Evolutionary conservation across 495 filamentous ascomycete genomes (phyloP), one percentile per base, ranked within the genome.

Genomic region (Aspergillus heteromorphus): DNA sequence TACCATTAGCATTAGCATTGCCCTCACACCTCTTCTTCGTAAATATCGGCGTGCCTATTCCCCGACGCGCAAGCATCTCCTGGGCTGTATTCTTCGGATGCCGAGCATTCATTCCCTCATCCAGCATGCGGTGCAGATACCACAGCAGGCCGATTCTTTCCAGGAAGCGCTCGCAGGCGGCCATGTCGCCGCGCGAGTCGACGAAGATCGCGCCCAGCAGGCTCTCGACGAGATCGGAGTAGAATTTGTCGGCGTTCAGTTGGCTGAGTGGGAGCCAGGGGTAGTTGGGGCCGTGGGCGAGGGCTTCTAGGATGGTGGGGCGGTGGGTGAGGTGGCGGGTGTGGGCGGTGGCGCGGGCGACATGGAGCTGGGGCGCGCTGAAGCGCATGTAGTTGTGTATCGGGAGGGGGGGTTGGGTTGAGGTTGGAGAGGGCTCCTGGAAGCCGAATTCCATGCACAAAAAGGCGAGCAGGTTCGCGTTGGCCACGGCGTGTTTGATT

Each of bases 381-480:
- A n/a, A n/a, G n/a, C n/a, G n/a, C n/a, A n/a, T n/a, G n/a, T n/a
- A n/a, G n/a, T n/a, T 11, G 27, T 18, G 47, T 11, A 17, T 61
- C 41, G 58, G 18, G 40, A 49, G 51, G 40, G 48, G 52, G 23
- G 11, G 42, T 62, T 20, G 25, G 51, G 21, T 29, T 59, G 48
- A 6, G 67, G 55, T 13, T 55, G 11, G 8, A 60, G 54, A 25
- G 59, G 45, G n/a, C n/a, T n/a, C n/a, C n/a, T n/a, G n/a, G n/a
- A n/a, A n/a, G n/a, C n/a, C n/a, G 16, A 69, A 66, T 10, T 69
- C 64, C 74, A 96, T 82, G 54, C 83, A 86, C 10, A 92, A 59
- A 68, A 93, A 96, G n/a, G 83, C 88, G n/a, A 98, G 82, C 55
- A 96, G 84, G 56, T 93, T 79, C 0, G 80, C 89, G 64, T 96